phyloP scores from a whole-genome alignment of 768 basidiomycete genomes.

The Xerocomellus amylosporus region DNA sequence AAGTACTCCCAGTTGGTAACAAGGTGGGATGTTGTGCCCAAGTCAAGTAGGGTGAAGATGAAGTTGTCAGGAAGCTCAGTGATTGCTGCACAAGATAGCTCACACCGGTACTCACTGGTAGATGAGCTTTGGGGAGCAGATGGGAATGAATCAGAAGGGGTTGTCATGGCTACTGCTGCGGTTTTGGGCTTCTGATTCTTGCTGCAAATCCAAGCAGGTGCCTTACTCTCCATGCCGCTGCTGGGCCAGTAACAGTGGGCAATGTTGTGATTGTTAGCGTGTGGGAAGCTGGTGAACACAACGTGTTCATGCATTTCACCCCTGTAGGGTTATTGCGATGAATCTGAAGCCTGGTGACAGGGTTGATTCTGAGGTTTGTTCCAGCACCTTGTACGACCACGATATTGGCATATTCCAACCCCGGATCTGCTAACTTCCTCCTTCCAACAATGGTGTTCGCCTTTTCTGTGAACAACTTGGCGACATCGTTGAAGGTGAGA shows the following conservation, averaged over 20 bases:
- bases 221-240: neutral
- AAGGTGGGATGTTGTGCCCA: neutral
- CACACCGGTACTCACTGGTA: no score
- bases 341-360: no score
- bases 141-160: neutral
- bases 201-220: neutral
- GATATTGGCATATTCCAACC: no score
- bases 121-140: no score
- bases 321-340: neutral
- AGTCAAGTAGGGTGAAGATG: neutral
- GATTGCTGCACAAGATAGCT: neutral
- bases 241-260: neutral
- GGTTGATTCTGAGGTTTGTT: no score
- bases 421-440: no score
- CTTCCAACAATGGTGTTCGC: no score
- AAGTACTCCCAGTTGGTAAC: neutral
- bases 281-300: neutral
- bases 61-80: neutral
- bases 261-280: neutral
- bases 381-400: no score
- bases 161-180: neutral
- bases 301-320: neutral
- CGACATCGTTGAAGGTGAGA: no score
- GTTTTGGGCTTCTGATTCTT: no score
- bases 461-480: no score